These are phyloP conservation scores for Sclerospora graminicola DNA, from an alignment of 352 stramenopile genomes.

Conservation along the genomic window DNA sequence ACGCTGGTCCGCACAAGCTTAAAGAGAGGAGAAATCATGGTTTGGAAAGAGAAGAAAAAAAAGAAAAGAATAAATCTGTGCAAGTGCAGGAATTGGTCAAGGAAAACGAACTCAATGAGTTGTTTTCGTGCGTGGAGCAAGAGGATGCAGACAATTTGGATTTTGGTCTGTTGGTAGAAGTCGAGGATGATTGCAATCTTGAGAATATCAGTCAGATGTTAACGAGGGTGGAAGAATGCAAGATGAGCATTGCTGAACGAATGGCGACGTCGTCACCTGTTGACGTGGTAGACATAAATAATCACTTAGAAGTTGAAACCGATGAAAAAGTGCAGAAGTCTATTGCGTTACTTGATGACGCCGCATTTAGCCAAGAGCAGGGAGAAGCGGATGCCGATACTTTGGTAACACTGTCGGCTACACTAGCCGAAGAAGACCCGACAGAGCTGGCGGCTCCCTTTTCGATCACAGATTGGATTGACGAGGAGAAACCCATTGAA, in stretches of 20 bases:
- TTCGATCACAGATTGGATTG: constrained; percentile 8
- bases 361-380: constrained; percentile 1
- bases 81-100: constrained; percentile 32
- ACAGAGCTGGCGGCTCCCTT: not conserved
- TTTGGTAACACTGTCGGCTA: constrained; percentile 6
- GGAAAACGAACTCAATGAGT: constrained; percentile 41
- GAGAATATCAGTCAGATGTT: constrained; percentile 29
- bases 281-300: constrained; percentile 7
- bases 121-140: constrained; percentile 44
- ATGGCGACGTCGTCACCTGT: constrained; percentile 6
- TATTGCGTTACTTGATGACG: constrained; percentile 2
- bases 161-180: constrained; percentile 39
- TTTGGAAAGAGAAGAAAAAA: constrained; percentile 6
- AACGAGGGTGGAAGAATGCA: constrained; percentile 23
- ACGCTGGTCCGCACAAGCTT: constrained; percentile 6
- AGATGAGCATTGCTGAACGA: constrained; percentile 4
- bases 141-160: constrained; percentile 27
- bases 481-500: constrained; percentile 39
- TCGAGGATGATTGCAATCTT: constrained; percentile 39
- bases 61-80: constrained; percentile 13
- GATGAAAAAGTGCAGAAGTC: constrained; percentile 1
- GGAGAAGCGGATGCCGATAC: constrained; percentile 12
- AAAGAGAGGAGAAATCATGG: constrained; percentile 9
- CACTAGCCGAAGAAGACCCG: constrained; percentile 10
- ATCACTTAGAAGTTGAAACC: constrained; percentile 7